Evolutionary conservation across 2,329 filamentous ascomycete genomes (phyloP), one percentile per base, ranked within the genome.

Genomic region (Paecilomyces sp.): DNA sequence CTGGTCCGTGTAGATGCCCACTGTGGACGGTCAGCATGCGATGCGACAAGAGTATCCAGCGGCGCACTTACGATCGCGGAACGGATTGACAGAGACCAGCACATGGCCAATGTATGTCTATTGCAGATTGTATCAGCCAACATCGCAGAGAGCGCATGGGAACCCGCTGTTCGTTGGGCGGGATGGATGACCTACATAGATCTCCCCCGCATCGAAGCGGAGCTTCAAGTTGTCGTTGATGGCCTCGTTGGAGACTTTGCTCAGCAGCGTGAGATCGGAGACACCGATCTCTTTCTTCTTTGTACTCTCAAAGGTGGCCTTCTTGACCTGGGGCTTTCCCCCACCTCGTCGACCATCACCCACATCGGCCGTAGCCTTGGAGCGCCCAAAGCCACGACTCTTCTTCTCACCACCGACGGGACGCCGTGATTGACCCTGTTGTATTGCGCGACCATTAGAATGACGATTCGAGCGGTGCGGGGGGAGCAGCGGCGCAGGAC

Each of bases 261-360:
- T 97, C 73, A 99, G 89, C 70, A 99, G 82, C 3, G 94, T 99
- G 74, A 99, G 84, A 82, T 99, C 94, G 58, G 94, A 97, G 58
- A 99, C 94, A 66, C 94, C 94, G 68, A 99, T 94, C 78, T 99
- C 92, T 85, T 96, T 97, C 87, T 97, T 99, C 84, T 97, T 97
- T 66, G 88, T 90, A 62, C 87, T 91, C 76, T 99, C 94, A 78
- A 95, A 99, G 62, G 90, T 91, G 64, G 94, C 94, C 80, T 97
- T 97, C 79, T 92, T 93, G 67, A 96, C 91, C 77, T 90, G 91
- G 63, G 86, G 79, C 68, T 82, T 80, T 61, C 81, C 80, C 53
- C 75, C 76, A 53, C 76, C 73, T 65, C 77, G 76, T 63, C 78
- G 72, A 30, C 74, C 76, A 62, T 76, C 73, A 63, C 76, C 73